Base-by-base conservation (phyloP, 805 yeast species). In the Lipomyces spencermartinsiae region DNA sequence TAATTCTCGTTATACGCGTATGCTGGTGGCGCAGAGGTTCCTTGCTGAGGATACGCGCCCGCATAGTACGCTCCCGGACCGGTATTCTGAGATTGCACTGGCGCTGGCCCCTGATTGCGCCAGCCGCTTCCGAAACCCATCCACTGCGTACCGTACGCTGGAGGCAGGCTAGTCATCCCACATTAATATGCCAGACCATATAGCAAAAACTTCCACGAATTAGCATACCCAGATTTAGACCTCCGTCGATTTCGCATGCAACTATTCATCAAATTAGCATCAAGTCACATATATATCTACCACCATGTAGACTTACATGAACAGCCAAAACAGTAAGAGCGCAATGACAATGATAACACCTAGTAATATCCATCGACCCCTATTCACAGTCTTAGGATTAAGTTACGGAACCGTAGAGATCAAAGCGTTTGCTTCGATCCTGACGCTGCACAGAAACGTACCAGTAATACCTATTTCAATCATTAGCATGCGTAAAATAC, bases 361-460 rank as follows among this genome's bases (percentile, higher is more conserved):
- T 29, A 67, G 46, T 6, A 67, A 61, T 1, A 67, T 67, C 70
- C 70, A 67, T 53, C 70, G 62, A 10, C 70, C 70, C 70, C 70
- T 64, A 22, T 22, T n/a, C 25, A 14, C 46, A 33, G 25, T 16
- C 22, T 34, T 29, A 51, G 19, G 19, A 54, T 31, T 2, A 29
- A 16, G 9, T 7, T 25, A 25, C 2, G 6, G 25, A 16, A 35
- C n/a, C 14, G 25, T 29, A 31, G 16, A 2, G 19, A 25, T 19
- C 39, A 25, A 7, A 37, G 25, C 35, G 29, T 58, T 37, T n/a
- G 60, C 60, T 8, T 19, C n/a, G 14, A 39, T 12, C 4, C 19
- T 16, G 16, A 14, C 10, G 35, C 34, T 37, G n/a, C 55, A 31
- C 56, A 19, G 29, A 35, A 16, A 49, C 69, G 46, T 62, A 66